Evolutionary conservation across 225 moss, liverwort and hornwort genomes (phyloP).

Genomic region (Rhytidiadelphus loreus): DNA sequence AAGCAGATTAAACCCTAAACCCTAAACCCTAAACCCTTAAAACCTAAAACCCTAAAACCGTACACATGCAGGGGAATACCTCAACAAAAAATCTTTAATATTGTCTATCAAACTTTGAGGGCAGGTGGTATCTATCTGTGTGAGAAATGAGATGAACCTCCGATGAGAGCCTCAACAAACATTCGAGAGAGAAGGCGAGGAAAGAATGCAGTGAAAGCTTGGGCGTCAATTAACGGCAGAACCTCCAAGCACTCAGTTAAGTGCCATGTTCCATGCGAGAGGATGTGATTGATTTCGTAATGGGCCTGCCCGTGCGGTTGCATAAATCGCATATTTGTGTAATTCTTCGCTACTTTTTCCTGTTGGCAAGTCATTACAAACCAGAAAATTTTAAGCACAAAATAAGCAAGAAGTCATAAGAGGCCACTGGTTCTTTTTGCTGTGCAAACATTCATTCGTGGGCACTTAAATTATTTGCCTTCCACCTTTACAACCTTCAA

Average conservation of each 20-base stretch:
- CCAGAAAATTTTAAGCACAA: neutral
- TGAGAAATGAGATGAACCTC: constrained; percentile 31
- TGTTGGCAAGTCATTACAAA: constrained; percentile 7
- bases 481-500: no score
- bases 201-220: constrained; percentile 47
- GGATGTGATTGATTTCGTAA: constrained; percentile 67
- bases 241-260: constrained; percentile 70
- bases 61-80: neutral
- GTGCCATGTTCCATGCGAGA: constrained; percentile 77
- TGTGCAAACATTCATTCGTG: neutral
- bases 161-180: constrained; percentile 70
- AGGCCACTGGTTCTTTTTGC: neutral
- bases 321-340: constrained; percentile 72
- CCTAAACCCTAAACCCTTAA: neutral
- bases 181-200: constrained; percentile 61
- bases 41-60: neutral
- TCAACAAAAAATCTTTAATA: neutral
- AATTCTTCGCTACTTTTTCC: constrained; percentile 79
- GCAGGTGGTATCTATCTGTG: neutral
- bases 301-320: constrained; percentile 87
- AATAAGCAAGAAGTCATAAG: neutral
- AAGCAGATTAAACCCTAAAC: neutral
- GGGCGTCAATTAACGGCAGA: constrained; percentile 44
- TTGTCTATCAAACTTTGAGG: neutral
- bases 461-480: no score